phyloP scores from a whole-genome alignment of 192 early-diverging fungal genomes.

The Backusella tuberculispora region DNA sequence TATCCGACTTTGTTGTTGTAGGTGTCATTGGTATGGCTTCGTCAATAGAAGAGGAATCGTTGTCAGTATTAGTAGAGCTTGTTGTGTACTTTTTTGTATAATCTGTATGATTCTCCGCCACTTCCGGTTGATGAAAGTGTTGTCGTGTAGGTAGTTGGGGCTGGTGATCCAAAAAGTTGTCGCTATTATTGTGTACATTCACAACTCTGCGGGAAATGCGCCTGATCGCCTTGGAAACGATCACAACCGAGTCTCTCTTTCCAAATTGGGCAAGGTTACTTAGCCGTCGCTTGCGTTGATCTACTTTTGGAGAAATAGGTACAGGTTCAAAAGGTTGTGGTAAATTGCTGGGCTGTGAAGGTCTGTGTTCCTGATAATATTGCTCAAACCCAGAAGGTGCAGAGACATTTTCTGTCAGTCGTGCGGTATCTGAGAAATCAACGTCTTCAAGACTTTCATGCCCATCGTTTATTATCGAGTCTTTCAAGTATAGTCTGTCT shows the following conservation, averaged over 20 bases:
- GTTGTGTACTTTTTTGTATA: background rate
- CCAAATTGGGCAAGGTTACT: background rate
- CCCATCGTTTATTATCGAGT: background rate
- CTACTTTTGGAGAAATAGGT: constrained; percentile 2
- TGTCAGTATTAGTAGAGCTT: background rate
- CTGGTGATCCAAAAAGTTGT: background rate
- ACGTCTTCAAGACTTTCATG: constrained; percentile 13
- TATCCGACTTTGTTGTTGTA: background rate
- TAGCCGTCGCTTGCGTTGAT: background rate
- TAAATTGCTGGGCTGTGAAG: background rate
- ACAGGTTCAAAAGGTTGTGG: constrained; percentile 17
- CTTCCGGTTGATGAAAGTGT: background rate
- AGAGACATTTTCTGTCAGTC: constrained; percentile 29
- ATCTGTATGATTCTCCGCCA: background rate
- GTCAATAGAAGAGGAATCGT: background rate
- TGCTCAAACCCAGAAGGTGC: constrained; percentile 8
- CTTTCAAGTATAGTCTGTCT: background rate
- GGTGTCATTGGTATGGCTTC: constrained; percentile 17
- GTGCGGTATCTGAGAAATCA: constrained; percentile 37
- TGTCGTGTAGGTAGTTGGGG: background rate
- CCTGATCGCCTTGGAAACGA: constrained; percentile 2
- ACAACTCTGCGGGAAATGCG: constrained; percentile 20
- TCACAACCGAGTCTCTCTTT: background rate
- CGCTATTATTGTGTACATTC: constrained; percentile 17
- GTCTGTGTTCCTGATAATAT: constrained; percentile 9